phyloP scores from a whole-genome alignment of 768 basidiomycete species.

The Tylopilus subfusipes region DNA sequence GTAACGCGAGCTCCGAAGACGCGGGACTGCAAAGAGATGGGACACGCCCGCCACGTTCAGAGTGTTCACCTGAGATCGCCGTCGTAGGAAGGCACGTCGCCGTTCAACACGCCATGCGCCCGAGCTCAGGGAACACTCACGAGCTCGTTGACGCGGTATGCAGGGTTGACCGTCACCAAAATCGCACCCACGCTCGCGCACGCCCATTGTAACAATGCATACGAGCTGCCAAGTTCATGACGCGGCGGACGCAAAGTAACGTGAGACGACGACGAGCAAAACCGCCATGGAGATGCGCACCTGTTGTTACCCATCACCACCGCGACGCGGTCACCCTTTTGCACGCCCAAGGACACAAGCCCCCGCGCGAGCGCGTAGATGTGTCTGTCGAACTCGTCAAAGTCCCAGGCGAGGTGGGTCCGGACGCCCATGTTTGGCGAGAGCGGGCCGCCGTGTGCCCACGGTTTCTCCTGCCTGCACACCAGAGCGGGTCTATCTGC shows the following conservation, averaged over 20 bases:
- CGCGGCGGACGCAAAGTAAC: not conserved
- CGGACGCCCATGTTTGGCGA: slow-evolving; percentile 47
- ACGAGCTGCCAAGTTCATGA: slow-evolving; percentile 45
- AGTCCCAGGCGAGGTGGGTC: slow-evolving; percentile 69
- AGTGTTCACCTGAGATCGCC: slow-evolving; percentile 47
- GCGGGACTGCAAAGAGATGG: slow-evolving; percentile 71
- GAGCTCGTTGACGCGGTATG: slow-evolving; percentile 68
- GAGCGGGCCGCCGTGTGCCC: slow-evolving; percentile 58
- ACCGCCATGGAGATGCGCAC: slow-evolving; percentile 33
- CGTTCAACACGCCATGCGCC: not conserved
- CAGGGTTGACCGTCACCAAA: slow-evolving; percentile 79
- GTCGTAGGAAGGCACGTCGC: not conserved
- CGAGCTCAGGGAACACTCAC: slow-evolving; percentile 36
- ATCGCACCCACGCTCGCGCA: slow-evolving; percentile 83
- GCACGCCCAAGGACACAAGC: slow-evolving; percentile 62
- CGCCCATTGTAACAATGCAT: slow-evolving; percentile 82
- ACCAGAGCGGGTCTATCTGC: slow-evolving; percentile 58
- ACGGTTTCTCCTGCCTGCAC: slow-evolving; percentile 54
- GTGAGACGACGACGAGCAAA: not conserved
- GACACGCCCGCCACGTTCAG: slow-evolving; percentile 62
- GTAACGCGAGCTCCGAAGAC: slow-evolving; percentile 63
- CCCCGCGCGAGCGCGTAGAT: slow-evolving; percentile 69
- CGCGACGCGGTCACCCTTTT: slow-evolving; percentile 72
- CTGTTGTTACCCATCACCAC: slow-evolving; percentile 87
- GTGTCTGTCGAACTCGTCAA: slow-evolving; percentile 62